Evolutionary conservation across 148 eudicot genomes (phyloP).

Genomic region (Beta vulgaris): DNA sequence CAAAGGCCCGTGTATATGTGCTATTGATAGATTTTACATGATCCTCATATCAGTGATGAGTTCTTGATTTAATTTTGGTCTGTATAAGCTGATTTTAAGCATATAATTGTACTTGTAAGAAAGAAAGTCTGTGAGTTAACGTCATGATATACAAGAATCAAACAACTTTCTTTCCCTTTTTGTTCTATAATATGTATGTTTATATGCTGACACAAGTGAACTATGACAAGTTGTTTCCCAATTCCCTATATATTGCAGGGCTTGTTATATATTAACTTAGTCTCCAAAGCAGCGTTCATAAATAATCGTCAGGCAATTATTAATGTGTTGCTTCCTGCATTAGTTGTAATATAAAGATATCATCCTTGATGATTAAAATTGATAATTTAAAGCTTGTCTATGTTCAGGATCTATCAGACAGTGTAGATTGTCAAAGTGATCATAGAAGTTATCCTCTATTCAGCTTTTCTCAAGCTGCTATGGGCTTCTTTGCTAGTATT

Average conservation of each 20-base stretch:
- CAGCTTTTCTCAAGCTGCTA: slow-evolving; percentile 58
- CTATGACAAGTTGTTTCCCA: background rate
- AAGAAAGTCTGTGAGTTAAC: background rate
- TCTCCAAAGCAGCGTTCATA: background rate
- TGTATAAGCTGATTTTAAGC: background rate
- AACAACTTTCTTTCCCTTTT: too few species aligned
- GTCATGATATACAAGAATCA: too few species aligned
- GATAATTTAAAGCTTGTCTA: background rate
- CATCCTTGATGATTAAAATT: background rate
- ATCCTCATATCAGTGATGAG: background rate
- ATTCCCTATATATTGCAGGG: background rate
- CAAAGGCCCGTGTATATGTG: background rate
- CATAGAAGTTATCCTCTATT: slow-evolving; percentile 23
- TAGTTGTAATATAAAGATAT: background rate
- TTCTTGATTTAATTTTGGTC: background rate
- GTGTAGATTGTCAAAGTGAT: slow-evolving; percentile 23
- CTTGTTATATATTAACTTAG: background rate
- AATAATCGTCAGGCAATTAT: background rate
- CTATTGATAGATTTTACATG: background rate
- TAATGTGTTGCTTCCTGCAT: background rate
- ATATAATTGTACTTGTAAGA: background rate
- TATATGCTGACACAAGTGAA: too few species aligned
- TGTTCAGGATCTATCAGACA: slow-evolving; percentile 41
- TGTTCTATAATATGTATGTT: too few species aligned
- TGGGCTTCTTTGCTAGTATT: slow-evolving; percentile 52